Base-by-base conservation (phyloP, 192 early-diverging fungal genomes). In the Backusella psychrophila region DNA sequence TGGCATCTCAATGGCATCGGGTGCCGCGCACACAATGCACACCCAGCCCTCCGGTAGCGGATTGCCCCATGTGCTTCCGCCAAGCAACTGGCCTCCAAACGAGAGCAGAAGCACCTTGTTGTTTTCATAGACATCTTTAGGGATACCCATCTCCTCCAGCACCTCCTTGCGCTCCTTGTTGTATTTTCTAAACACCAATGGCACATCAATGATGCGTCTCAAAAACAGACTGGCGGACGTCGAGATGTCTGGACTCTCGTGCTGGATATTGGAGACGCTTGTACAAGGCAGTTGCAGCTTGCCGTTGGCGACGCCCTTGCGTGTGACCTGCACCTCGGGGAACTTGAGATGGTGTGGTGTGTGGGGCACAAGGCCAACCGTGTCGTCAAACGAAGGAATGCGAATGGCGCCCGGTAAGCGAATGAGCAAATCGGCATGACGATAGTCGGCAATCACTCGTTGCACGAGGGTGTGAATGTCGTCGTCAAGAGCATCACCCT, bases 21-120 rank as follows among this genome's bases (percentile, higher is more conserved):
- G 85, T 26, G 83, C 73, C 66, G 89, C 89, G 77, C 88, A 89
- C 2, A 90, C 89, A 14, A 91, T 82, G 26, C 87, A 86, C 19
- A 90, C 88, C 88, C 88, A 90, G 4, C 78, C 84, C 4, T 79
- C 75, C 17, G 89, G 88, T 19, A 91, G 76, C 0, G 86, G 85
- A 46, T 82, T 80, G 11, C 74, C 63, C 74, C 74, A 75, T 12
- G 26, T 42, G 34, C 65, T 65, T 9, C 29, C 63, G 7, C 65
- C 74, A 2, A 75, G 36, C 8, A 66, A 21, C 52, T 75, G 74
- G 6, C 74, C 74, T 21, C 74, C 74, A 66, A 75, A 75, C 17
- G 74, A 75, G 0, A 75, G 39, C 21, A 75, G 34, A 4, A 75
- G 29, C 33, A 75, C 39, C 59, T 87, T 87, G 39, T 88, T 84